Evolutionary conservation across 108 stramenopile genomes (phyloP).

Genomic region (Nitzschia putrida): DNA sequence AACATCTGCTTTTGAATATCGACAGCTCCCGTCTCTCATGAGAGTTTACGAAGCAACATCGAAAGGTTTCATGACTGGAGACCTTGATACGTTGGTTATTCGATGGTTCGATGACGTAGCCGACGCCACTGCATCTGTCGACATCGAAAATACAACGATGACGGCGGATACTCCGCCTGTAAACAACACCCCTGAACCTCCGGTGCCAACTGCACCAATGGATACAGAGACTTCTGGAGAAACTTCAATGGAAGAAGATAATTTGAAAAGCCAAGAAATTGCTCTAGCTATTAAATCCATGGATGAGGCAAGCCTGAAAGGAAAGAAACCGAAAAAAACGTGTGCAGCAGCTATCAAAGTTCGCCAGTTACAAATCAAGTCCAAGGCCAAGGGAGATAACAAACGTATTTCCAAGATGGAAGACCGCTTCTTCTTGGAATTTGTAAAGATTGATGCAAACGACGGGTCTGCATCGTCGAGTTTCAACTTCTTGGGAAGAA

Average conservation of each 20-base stretch:
- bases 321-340: constrained; percentile 34
- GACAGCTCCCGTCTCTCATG: constrained; percentile 42
- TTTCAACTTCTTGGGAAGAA: constrained; percentile 41
- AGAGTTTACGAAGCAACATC: constrained; percentile 49
- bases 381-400: constrained; percentile 46
- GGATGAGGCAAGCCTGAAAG: constrained; percentile 15
- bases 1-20: constrained; percentile 1
- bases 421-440: constrained; percentile 54
- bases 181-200: not conserved
- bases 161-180: not conserved
- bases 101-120: constrained; percentile 26
- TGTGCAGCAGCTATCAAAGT: constrained; percentile 41
- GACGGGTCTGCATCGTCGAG: not conserved
- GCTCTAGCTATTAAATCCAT: constrained; percentile 8
- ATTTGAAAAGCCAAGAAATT: not conserved
- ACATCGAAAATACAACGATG: not conserved
- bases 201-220: not conserved
- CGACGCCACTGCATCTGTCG: not conserved
- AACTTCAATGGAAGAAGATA: not conserved
- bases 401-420: constrained; percentile 43
- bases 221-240: constrained; percentile 4
- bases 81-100: constrained; percentile 37
- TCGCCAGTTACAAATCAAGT: constrained; percentile 55
- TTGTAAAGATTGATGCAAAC: constrained; percentile 32
- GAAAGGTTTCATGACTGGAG: constrained; percentile 15